A percentile compares a stretch with the other conserved stretches of the same genome.
Evolutionary conservation across 495 filamentous ascomycete genomes (phyloP).

Genomic region (Talaromyces proteolyticus): DNA sequence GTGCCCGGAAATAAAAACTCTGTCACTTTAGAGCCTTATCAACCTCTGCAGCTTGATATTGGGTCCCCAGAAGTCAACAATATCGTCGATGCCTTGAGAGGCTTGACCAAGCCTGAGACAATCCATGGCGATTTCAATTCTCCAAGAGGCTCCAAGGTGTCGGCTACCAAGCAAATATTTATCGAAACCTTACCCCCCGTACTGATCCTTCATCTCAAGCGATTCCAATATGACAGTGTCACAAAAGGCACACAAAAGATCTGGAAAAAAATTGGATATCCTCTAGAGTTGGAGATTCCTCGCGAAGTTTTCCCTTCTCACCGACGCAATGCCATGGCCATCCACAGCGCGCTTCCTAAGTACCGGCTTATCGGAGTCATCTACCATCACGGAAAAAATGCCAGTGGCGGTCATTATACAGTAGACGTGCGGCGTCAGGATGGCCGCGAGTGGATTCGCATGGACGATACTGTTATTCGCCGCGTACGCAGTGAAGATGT

Average conservation of each 20-base stretch:
- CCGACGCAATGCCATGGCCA: constrained; percentile 57
- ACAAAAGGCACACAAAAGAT: constrained; percentile 89
- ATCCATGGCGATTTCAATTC: constrained; percentile 85
- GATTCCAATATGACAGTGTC: constrained; percentile 91
- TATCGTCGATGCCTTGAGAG: constrained; percentile 85
- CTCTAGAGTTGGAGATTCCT: constrained; percentile 88
- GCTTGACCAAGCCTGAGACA: constrained; percentile 74
- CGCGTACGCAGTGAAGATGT: constrained; percentile 87
- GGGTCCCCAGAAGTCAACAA: constrained; percentile 76
- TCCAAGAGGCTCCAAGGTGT: constrained; percentile 65
- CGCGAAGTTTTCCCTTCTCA: constrained; percentile 81
- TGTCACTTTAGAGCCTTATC: constrained; percentile 88
- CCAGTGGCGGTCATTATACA: constrained; percentile 92
- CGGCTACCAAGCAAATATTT: constrained; percentile 87
- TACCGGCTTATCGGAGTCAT: constrained; percentile 89
- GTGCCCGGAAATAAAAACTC: constrained; percentile 85
- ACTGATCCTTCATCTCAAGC: constrained; percentile 91
- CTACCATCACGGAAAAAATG: constrained; percentile 96
- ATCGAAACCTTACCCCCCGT: constrained; percentile 91
- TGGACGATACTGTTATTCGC: constrained; percentile 89
- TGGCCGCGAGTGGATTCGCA: constrained; percentile 86
- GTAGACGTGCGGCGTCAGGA: constrained; percentile 94
- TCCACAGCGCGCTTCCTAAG: constrained; percentile 62
- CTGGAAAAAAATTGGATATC: constrained; percentile 97
- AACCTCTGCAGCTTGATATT: constrained; percentile 93